phyloP scores from a whole-genome alignment of 2,329 filamentous ascomycete species.

The Bisporella sp. region DNA sequence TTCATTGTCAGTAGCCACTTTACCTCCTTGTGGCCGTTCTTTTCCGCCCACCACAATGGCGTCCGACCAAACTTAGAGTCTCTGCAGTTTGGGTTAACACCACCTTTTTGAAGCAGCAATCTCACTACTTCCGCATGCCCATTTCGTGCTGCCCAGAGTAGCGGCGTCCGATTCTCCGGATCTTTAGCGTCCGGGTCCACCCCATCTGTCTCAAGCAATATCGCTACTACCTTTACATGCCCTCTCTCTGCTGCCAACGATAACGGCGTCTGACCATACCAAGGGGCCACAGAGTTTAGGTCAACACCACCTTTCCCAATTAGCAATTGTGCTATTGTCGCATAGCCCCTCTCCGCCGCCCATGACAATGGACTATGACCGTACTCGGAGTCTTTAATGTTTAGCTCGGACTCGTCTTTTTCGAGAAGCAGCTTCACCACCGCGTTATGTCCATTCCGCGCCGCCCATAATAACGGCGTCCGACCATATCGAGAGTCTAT shows the following conservation, averaged over 20 bases:
- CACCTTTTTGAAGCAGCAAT: not conserved
- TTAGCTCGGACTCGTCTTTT: not conserved
- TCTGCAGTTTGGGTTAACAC: not conserved
- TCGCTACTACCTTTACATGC: not conserved
- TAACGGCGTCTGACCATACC: not conserved
- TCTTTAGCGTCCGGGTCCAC: not conserved
- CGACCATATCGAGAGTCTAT: not conserved
- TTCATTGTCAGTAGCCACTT: not conserved
- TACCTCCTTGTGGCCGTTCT: not conserved
- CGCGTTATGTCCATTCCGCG: not conserved
- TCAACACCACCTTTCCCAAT: not conserved
- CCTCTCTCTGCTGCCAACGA: not conserved
- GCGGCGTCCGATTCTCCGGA: not conserved
- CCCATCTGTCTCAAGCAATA: not conserved
- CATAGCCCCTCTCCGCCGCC: not conserved
- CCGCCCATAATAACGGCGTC: not conserved
- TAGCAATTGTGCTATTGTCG: not conserved
- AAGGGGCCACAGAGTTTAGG: not conserved
- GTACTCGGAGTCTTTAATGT: not conserved
- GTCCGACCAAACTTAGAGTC: not conserved
- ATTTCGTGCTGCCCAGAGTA: not conserved
- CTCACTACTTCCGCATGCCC: not conserved
- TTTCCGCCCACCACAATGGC: not conserved
- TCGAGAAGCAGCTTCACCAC: not conserved
- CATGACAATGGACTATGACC: not conserved